Conservation (phyloP, 345 rosid genomes). For the Sonneratia caseolaris region DNA sequence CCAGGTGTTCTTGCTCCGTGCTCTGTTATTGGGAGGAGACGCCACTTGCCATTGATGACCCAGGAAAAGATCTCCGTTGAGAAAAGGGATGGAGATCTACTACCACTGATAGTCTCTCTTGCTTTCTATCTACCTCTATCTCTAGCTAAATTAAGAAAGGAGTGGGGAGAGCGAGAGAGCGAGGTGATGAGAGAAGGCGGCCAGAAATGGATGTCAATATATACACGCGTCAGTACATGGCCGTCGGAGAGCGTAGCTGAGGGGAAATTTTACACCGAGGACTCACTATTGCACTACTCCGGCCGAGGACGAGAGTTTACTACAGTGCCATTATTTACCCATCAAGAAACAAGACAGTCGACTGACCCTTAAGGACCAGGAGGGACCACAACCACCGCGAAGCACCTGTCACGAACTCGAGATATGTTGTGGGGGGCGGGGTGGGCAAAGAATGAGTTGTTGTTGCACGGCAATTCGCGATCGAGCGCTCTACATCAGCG, state of each 20-base stretch:
- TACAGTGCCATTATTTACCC: no score
- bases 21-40: not conserved
- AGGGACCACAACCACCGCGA: no score
- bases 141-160: not conserved
- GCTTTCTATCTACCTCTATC: conserved; percentile 7
- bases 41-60: conserved; percentile 11
- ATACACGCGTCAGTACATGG: not conserved
- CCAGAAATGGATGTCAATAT: not conserved
- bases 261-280: not conserved
- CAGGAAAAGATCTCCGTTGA: conserved; percentile 19
- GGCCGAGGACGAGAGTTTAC: no score
- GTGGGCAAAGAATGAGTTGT: no score
- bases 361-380: no score
- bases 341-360: no score
- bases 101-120: conserved; percentile 3
- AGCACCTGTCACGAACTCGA: no score
- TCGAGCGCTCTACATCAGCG: no score
- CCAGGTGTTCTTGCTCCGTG: not conserved
- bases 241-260: not conserved
- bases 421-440: no score
- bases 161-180: not conserved
- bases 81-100: conserved; percentile 25
- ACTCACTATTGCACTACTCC: no score
- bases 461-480: no score
- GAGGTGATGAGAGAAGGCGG: not conserved